A percentile compares a stretch with the other conserved stretches of the same genome.
phyloP scores from a whole-genome alignment of 805 yeast genomes.

The Yamadazyma olivae region DNA sequence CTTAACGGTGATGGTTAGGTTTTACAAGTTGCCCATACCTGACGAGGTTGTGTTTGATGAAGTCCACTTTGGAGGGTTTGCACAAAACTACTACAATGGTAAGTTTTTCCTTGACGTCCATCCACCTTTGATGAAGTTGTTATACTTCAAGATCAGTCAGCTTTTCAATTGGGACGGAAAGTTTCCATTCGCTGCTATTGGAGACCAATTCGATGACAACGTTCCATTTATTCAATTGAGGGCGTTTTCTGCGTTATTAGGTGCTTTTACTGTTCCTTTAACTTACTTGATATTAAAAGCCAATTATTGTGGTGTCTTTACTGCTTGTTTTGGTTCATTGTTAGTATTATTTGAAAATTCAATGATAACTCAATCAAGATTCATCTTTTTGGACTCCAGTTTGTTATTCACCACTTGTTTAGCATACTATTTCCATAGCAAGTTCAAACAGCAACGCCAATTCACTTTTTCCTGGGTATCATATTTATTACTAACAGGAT shows the following conservation, averaged over 20 bases:
- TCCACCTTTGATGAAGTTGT: constrained; percentile 66
- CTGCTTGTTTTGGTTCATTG: constrained; percentile 50
- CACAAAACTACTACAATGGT: constrained; percentile 49
- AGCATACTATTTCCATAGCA: constrained; percentile 50
- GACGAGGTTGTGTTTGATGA: constrained; percentile 48
- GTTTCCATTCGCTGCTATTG: constrained; percentile 39
- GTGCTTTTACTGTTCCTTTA: constrained; percentile 50
- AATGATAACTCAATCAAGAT: constrained; percentile 57
- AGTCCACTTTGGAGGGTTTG: constrained; percentile 38
- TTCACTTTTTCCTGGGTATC: constrained; percentile 53
- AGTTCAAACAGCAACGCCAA: constrained; percentile 43
- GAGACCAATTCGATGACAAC: constrained; percentile 26
- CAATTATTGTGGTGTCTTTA: constrained; percentile 48
- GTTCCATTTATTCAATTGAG: constrained; percentile 57
- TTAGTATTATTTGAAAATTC: constrained; percentile 64
- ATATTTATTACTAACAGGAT: constrained; percentile 45
- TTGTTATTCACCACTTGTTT: constrained; percentile 43
- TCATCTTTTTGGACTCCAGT: constrained; percentile 39
- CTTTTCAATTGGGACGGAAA: constrained; percentile 51
- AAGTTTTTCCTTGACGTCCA: constrained; percentile 67
- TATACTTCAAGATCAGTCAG: constrained; percentile 52
- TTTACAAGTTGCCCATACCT: constrained; percentile 34
- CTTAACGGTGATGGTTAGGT: constrained; percentile 23
- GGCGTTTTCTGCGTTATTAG: constrained; percentile 52
- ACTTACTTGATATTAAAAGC: constrained; percentile 54